Evolutionary conservation across 768 basidiomycete genomes (phyloP).

Genomic region (Suillus spraguei): DNA sequence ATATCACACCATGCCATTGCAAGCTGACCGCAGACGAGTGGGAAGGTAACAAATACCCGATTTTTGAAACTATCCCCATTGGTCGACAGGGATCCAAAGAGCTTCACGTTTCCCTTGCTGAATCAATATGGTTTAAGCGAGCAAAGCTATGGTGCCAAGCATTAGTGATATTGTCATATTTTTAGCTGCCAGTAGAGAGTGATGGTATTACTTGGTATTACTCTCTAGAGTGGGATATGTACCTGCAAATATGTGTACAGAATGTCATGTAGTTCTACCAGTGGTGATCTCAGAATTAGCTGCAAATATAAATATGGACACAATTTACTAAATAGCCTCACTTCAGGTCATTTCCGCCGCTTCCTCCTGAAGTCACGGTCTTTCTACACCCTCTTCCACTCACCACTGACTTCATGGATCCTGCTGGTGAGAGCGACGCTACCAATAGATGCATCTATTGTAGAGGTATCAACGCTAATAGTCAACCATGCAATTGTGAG

Average conservation of each 20-base stretch:
- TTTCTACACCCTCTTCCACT: background rate
- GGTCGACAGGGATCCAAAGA: conserved; percentile 10
- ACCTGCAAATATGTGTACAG: too few species aligned
- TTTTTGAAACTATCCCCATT: conserved; percentile 14
- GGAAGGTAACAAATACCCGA: conserved; percentile 16
- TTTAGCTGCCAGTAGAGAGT: background rate
- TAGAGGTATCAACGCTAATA: background rate
- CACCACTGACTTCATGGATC: background rate
- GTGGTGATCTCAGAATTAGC: conserved; percentile 20
- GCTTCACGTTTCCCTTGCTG: conserved; percentile 11
- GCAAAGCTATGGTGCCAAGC: conserved; percentile 21
- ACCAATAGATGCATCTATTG: background rate
- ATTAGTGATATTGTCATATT: background rate
- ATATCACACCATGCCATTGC: conserved; percentile 17
- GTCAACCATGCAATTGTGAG: background rate
- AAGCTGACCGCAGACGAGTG: conserved; percentile 20
- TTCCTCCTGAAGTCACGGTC: background rate
- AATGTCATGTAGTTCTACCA: too few species aligned
- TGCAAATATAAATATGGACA: background rate
- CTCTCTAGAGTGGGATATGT: too few species aligned
- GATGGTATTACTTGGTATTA: too few species aligned
- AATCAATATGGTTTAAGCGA: conserved; percentile 13
- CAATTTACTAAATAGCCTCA: background rate
- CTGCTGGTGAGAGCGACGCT: background rate
- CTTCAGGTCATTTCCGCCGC: background rate